Conservation (phyloP, 2,329 filamentous ascomycete genomes). For the Penicillium psychrosexuale region DNA sequence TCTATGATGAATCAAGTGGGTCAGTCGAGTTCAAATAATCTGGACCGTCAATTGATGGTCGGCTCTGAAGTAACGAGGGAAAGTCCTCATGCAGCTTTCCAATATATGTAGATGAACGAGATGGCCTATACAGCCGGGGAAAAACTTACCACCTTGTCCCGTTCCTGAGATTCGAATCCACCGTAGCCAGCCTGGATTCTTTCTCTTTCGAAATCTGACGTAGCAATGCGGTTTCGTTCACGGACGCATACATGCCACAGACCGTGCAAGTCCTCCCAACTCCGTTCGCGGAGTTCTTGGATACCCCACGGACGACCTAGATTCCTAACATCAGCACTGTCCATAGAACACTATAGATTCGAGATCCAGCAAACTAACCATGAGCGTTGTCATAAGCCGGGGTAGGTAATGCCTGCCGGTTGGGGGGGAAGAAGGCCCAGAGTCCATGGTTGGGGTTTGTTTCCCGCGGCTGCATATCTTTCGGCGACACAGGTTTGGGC, state of each 20-base stretch:
- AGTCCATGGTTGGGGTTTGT: slow-evolving; percentile 77
- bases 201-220: slow-evolving; percentile 66
- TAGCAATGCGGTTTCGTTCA: slow-evolving; percentile 86
- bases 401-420: slow-evolving; percentile 65
- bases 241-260: slow-evolving; percentile 94
- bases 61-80: not conserved
- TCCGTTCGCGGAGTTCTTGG: slow-evolving; percentile 81
- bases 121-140: not conserved
- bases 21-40: not conserved
- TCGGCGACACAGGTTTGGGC: slow-evolving; percentile 66
- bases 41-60: not conserved
- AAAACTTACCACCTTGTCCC: slow-evolving; percentile 64
- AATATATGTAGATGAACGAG: not conserved
- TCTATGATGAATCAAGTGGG: slow-evolving; percentile 47
- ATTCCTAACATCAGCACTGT: slow-evolving; percentile 15
- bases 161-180: slow-evolving; percentile 60
- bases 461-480: slow-evolving; percentile 46
- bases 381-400: slow-evolving; percentile 69
- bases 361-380: slow-evolving; percentile 46
- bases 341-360: not conserved
- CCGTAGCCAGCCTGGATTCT: slow-evolving; percentile 71
- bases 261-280: slow-evolving; percentile 87
- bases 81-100: not conserved
- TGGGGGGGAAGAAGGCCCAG: slow-evolving; percentile 82
- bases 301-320: slow-evolving; percentile 75